phyloP scores from a whole-genome alignment of 345 rosid species.

The Stellera chamaejasme region DNA sequence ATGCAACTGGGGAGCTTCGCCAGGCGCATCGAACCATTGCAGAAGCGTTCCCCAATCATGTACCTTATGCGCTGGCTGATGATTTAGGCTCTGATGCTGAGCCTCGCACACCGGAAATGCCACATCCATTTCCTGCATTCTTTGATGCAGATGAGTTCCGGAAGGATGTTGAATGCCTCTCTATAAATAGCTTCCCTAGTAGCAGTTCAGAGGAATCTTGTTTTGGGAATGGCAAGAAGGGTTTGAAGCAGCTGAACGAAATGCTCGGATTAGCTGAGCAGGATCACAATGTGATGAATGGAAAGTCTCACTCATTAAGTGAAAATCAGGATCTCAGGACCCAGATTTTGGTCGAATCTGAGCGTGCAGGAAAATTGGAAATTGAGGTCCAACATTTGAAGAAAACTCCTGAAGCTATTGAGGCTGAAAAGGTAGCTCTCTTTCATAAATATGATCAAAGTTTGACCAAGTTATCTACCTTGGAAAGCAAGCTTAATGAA shows the following conservation, averaged over 20 bases:
- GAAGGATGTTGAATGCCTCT: slow-evolving; percentile 27
- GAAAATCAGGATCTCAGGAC: slow-evolving; percentile 31
- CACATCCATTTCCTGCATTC: slow-evolving; percentile 29
- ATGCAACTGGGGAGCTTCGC: slow-evolving; percentile 84
- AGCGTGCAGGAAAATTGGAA: slow-evolving; percentile 40
- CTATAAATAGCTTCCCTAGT: background rate
- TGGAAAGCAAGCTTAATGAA: slow-evolving; percentile 55
- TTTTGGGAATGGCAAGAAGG: slow-evolving; percentile 37
- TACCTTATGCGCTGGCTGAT: slow-evolving; percentile 46
- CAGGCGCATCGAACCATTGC: slow-evolving; percentile 90
- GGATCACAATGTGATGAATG: slow-evolving; percentile 18
- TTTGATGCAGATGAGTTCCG: slow-evolving; percentile 37
- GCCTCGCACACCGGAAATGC: slow-evolving; percentile 72
- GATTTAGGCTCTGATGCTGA: slow-evolving; percentile 52
- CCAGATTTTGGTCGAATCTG: slow-evolving; percentile 26
- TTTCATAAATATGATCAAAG: slow-evolving; percentile 53
- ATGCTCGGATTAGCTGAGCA: slow-evolving; percentile 26
- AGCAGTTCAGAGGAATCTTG: slow-evolving; percentile 26
- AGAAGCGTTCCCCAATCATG: slow-evolving; percentile 90
- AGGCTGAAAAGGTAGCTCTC: slow-evolving; percentile 64
- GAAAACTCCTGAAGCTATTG: slow-evolving; percentile 57
- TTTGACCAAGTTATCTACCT: slow-evolving; percentile 50
- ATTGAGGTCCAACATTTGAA: slow-evolving; percentile 49
- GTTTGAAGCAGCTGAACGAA: slow-evolving; percentile 64
- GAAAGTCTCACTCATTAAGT: slow-evolving; percentile 27